Conservation (phyloP, 2,329 filamentous ascomycete species). For the Alternaria angustiovoidea region DNA sequence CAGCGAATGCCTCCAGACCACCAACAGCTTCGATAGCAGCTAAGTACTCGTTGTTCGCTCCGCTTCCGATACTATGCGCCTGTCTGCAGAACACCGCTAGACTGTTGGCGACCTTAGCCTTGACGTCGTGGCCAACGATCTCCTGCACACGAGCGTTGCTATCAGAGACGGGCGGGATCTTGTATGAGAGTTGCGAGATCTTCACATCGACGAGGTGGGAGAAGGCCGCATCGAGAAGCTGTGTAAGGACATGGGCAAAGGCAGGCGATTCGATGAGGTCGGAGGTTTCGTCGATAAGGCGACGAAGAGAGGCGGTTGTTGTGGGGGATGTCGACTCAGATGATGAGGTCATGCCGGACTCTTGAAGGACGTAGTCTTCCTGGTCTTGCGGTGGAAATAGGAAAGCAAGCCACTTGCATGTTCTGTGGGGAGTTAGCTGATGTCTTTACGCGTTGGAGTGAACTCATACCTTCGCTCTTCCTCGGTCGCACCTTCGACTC, state of each 20-base stretch:
- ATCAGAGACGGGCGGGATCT: slow-evolving; percentile 60
- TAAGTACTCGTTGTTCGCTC: slow-evolving; percentile 59
- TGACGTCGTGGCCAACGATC: slow-evolving; percentile 60
- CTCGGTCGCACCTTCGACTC: slow-evolving; percentile 78
- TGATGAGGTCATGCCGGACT: slow-evolving; percentile 75
- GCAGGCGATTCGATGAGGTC: slow-evolving; percentile 94
- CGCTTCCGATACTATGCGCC: slow-evolving; percentile 85
- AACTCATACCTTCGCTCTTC: slow-evolving; percentile 63
- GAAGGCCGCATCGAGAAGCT: slow-evolving; percentile 88
- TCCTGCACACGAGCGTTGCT: slow-evolving; percentile 58
- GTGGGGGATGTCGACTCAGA: slow-evolving; percentile 48
- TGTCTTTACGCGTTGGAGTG: not conserved
- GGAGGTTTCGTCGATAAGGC: slow-evolving; percentile 91
- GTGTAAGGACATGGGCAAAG: slow-evolving; percentile 84
- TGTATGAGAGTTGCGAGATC: slow-evolving; percentile 80
- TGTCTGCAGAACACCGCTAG: slow-evolving; percentile 90
- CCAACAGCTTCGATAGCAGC: slow-evolving; percentile 76
- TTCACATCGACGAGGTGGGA: slow-evolving; percentile 83
- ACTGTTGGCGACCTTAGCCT: slow-evolving; percentile 84
- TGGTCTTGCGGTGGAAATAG: slow-evolving; percentile 80
- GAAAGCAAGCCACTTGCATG: slow-evolving; percentile 79
- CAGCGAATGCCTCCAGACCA: slow-evolving; percentile 83
- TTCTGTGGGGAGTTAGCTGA: slow-evolving; percentile 45
- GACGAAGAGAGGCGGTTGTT: slow-evolving; percentile 70
- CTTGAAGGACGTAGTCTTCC: slow-evolving; percentile 83